Evolutionary conservation across 2,329 filamentous ascomycete genomes (phyloP), one percentile per base, ranked within the genome.

Genomic region (Cladophialophora bantiana): DNA sequence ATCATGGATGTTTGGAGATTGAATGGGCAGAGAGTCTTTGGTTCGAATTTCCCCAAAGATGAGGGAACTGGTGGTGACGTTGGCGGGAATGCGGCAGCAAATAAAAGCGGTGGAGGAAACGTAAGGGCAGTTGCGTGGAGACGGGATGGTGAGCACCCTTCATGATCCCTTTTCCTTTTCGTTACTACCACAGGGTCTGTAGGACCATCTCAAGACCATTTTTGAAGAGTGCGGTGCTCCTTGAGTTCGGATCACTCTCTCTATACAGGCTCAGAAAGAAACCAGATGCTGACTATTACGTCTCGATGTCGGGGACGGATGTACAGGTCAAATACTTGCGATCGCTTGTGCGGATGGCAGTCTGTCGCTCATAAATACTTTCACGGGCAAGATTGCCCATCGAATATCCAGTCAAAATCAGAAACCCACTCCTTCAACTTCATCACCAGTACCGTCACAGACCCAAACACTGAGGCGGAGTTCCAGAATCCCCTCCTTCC

Each of bases 321-420:
- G 45, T 26, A 26, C 65, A 90, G 89, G 90, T 7, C 90, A 92
- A 69, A 88, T 92, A 50, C 84, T 97, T 62, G 93, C 93, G 13
- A 87, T 95, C 13, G 92, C 89, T 54, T 96, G 92, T 88, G 92
- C 87, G 72, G 92, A 96, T 80, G 91, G 91, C 34, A 86, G 86
- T 6, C 87, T 95, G 20, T 88, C 92, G 65, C 80, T 96, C 40
- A 86, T 94, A 76, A 91, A 90, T 67, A 81, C 93, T 26, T 93
- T 95, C 77, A 94, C 88, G 73, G 91, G 89, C 77, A 96, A 94
- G 78, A 87, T 90, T 12, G 88, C 93, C 20, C 90, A 95, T 76
- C 72, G 72, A n/a, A 68, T 75, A 48, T 62, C 56, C 40, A 62
- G 73, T 13, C 26, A 12, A 10, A 45, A 31, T 31, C 55, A 40